Evolutionary conservation across 2,329 filamentous ascomycete species (phyloP).

Genomic region (Phialocephala sp.): DNA sequence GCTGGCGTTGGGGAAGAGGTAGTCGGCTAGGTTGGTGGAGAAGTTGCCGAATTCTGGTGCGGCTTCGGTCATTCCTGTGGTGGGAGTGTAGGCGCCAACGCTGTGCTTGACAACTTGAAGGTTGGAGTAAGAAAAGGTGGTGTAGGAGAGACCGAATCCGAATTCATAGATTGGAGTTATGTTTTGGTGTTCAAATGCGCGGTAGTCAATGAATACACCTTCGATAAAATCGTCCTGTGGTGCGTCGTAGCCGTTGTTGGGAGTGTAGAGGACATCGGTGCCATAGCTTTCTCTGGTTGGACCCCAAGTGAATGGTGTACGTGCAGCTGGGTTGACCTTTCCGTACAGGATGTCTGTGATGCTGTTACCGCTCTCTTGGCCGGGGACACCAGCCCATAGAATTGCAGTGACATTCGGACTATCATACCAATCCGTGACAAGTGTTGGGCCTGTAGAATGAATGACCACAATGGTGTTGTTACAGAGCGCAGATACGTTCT

Average conservation of each 20-base stretch:
- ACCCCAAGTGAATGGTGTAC: constrained; percentile 83
- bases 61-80: constrained; percentile 63
- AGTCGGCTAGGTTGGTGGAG: constrained; percentile 67
- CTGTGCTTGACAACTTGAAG: constrained; percentile 50
- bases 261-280: constrained; percentile 51
- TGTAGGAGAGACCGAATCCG: constrained; percentile 81
- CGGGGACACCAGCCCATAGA: constrained; percentile 80
- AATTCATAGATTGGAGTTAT: constrained; percentile 79
- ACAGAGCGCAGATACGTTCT: constrained; percentile 77
- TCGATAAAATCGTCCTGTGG: constrained; percentile 79
- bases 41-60: constrained; percentile 69
- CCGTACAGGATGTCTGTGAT: constrained; percentile 86
- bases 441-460: constrained; percentile 81
- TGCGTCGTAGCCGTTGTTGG: constrained; percentile 69
- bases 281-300: constrained; percentile 56
- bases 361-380: constrained; percentile 82
- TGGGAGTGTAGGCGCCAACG: constrained; percentile 49
- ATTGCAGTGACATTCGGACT: constrained; percentile 84
- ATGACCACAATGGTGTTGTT: constrained; percentile 93
- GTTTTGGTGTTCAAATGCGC: constrained; percentile 69
- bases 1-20: constrained; percentile 68
- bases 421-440: constrained; percentile 76
- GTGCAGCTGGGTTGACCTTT: constrained; percentile 75
- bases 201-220: constrained; percentile 83
- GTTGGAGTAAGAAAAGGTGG: constrained; percentile 77